Evolutionary conservation across 768 basidiomycete genomes (phyloP).

Genomic region (Boletus rubroflammeus): DNA sequence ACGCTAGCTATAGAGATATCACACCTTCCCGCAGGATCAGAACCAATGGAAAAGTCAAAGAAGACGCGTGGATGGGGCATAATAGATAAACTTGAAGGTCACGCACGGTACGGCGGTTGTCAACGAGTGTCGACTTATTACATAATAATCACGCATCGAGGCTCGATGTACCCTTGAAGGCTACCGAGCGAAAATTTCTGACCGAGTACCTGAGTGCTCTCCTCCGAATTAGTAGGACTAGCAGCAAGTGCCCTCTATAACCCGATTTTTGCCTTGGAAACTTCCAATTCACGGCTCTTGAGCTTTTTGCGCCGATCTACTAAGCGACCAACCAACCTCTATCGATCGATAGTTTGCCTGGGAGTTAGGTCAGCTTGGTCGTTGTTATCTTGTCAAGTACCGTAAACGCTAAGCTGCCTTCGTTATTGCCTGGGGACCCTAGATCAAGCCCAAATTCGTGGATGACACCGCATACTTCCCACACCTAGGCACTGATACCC

Average conservation of each 20-base stretch:
- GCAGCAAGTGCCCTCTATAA: background rate
- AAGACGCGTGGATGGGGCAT: constrained; percentile 65
- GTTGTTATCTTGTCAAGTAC: background rate
- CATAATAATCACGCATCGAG: constrained; percentile 6
- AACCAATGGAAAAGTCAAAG: constrained; percentile 58
- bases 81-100: background rate
- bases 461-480: constrained; percentile 21
- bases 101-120: too few species aligned
- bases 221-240: background rate
- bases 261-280: background rate
- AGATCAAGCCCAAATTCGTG: constrained; percentile 2
- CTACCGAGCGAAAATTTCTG: background rate
- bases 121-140: constrained; percentile 9
- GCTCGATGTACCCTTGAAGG: too few species aligned
- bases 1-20: constrained; percentile 3
- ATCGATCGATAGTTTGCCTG: background rate
- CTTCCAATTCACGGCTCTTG: background rate
- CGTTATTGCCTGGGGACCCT: background rate
- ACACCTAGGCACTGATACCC: too few species aligned
- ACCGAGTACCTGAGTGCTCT: background rate
- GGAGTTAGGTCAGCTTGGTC: constrained; percentile 3
- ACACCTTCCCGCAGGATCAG: constrained; percentile 53
- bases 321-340: background rate
- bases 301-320: background rate
- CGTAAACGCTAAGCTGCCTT: constrained; percentile 6